These are phyloP conservation scores for Spiraea crenata DNA, from an alignment of 331 rosid species.

Conservation along the genomic window DNA sequence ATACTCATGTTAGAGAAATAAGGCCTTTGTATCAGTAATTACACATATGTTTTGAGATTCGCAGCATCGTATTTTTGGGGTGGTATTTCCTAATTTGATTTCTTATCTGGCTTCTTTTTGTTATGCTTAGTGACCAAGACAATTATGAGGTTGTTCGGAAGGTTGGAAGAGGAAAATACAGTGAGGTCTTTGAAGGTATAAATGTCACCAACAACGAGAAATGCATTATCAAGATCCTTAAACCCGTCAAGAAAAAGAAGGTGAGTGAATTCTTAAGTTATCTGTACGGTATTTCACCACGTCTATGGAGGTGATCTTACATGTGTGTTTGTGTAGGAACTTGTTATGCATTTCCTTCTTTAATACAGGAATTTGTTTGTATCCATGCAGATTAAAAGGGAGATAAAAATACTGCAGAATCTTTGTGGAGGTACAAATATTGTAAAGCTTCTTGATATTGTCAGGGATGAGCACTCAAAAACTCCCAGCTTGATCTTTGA, in stretches of 20 bases:
- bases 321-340: not conserved
- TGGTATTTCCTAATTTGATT: not conserved
- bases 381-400: conserved; percentile 43
- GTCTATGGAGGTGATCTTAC: not conserved
- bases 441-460: conserved; percentile 43
- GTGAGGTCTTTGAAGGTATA: conserved; percentile 50
- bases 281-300: no score
- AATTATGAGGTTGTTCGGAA: conserved; percentile 49
- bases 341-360: not conserved
- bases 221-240: conserved; percentile 50
- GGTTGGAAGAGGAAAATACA: conserved; percentile 51
- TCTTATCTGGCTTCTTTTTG: not conserved
- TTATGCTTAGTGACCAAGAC: conserved; percentile 36
- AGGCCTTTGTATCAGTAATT: not conserved
- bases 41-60: not conserved
- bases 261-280: conserved; percentile 13
- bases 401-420: conserved; percentile 50
- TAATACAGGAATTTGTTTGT: not conserved
- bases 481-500: conserved; percentile 48
- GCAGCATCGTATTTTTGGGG: not conserved
- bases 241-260: conserved; percentile 49
- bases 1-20: not conserved
- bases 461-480: conserved; percentile 43
- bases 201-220: conserved; percentile 37
- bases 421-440: conserved; percentile 47